Percentiles rank a stretch among this genome's conserved stretches.
phyloP scores from a whole-genome alignment of 495 filamentous ascomycete genomes.

The Parmelia sp. region DNA sequence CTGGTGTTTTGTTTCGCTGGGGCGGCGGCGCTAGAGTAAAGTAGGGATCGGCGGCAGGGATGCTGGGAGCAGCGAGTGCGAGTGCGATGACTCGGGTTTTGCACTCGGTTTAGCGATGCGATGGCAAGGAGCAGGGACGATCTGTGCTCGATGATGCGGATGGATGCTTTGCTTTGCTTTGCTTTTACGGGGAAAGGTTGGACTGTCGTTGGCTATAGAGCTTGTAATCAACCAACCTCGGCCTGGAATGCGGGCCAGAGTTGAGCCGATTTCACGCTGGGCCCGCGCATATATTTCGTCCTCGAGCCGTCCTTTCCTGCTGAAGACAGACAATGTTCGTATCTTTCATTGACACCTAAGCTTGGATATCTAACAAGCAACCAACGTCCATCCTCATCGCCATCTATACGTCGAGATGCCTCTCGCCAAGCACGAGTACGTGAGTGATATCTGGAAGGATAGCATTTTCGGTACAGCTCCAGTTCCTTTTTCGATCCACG shows the following conservation, averaged over 20 bases:
- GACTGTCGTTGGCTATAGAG: too few relatives aligned
- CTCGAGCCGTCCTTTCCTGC: neutral
- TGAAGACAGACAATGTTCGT: neutral
- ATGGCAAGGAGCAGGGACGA: too few relatives aligned
- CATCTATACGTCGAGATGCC: conserved; percentile 45
- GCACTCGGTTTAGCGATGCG: too few relatives aligned
- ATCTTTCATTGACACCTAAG: neutral
- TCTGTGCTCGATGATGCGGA: neutral
- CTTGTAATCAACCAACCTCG: conserved; percentile 8
- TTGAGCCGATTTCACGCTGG: neutral
- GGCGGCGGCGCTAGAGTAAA: neutral
- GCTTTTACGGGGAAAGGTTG: neutral
- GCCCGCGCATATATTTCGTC: neutral
- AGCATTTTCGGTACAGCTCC: conserved; percentile 63
- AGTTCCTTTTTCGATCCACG: neutral
- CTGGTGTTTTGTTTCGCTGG: too few relatives aligned
- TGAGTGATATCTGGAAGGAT: conserved; percentile 78
- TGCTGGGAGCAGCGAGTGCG: neutral
- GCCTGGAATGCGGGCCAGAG: neutral
- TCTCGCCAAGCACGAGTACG: conserved; percentile 61
- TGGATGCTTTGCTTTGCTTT: too few relatives aligned
- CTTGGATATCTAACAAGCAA: neutral
- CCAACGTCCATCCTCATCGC: neutral
- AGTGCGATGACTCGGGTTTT: neutral
- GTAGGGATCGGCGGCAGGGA: neutral